phyloP scores from a whole-genome alignment of 176 grass and related monocot species.

The Elymus sibiricus region DNA sequence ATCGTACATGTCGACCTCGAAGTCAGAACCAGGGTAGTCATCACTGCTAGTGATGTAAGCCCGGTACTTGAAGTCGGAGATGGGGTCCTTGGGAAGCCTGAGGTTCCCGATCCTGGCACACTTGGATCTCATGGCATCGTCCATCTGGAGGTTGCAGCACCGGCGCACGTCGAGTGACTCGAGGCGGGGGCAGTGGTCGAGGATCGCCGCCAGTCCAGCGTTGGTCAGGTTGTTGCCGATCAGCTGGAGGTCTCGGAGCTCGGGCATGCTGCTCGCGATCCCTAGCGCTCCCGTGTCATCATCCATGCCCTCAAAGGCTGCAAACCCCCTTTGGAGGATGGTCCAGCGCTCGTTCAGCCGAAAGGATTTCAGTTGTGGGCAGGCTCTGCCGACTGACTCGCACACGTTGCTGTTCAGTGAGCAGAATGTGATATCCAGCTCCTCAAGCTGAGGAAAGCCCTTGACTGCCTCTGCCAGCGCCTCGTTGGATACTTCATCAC shows the following conservation, averaged over 20 bases:
- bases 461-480: conserved; percentile 36
- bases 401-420: conserved; percentile 24
- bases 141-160: conserved; percentile 44
- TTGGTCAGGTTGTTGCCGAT: conserved; percentile 46
- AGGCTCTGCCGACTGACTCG: conserved; percentile 35
- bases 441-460: conserved; percentile 37
- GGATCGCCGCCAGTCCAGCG: conserved; percentile 42
- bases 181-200: conserved; percentile 43
- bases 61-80: conserved; percentile 36
- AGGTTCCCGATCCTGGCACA: conserved; percentile 38
- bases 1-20: conserved; percentile 20
- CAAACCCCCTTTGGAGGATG: conserved; percentile 2
- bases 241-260: conserved; percentile 49
- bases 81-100: conserved; percentile 46
- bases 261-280: conserved; percentile 49
- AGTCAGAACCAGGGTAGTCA: conserved; percentile 16
- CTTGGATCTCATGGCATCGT: conserved; percentile 35
- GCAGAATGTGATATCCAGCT: conserved; percentile 52
- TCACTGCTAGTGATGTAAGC: conserved; percentile 18
- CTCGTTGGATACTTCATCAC: conserved; percentile 29
- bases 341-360: conserved; percentile 32
- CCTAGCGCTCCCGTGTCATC: conserved; percentile 37
- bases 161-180: conserved; percentile 51
- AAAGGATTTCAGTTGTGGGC: conserved; percentile 46
- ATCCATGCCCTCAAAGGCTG: conserved; percentile 5